Conservation (phyloP, 441 rosid genomes). For the Eutrema salsugineum region DNA sequence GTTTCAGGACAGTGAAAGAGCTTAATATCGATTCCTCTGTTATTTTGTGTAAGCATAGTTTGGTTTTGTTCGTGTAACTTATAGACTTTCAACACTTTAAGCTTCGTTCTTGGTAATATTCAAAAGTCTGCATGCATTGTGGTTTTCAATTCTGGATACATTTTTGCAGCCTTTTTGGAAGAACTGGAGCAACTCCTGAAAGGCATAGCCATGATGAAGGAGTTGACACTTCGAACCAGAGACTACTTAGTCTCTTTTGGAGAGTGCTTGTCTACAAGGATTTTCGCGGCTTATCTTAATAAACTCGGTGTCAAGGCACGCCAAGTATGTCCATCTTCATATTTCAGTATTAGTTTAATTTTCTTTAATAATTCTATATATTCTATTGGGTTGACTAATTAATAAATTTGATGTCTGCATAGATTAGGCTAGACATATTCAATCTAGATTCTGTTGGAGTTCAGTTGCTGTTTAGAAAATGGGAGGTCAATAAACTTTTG, state of each 20-base stretch:
- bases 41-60: slow-evolving; percentile 46
- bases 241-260: slow-evolving; percentile 93
- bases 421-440: neutral
- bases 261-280: slow-evolving; percentile 90
- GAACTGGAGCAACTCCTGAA: slow-evolving; percentile 82
- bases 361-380: neutral
- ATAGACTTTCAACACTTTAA: neutral
- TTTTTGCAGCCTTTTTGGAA: slow-evolving; percentile 60
- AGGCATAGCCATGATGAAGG: slow-evolving; percentile 93
- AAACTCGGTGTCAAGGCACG: slow-evolving; percentile 68
- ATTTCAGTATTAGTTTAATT: neutral
- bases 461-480: neutral
- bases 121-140: neutral
- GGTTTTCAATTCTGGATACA: neutral
- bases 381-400: slow-evolving; percentile 1
- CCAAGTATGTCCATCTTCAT: slow-evolving; percentile 34
- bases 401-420: neutral
- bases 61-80: neutral
- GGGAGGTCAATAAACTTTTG: neutral
- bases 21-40: slow-evolving; percentile 52
- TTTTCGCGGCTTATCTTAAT: slow-evolving; percentile 85
- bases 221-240: slow-evolving; percentile 77
- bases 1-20: slow-evolving; percentile 65
- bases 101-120: neutral
- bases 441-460: neutral